Evolutionary conservation across 2,329 filamentous ascomycete species (phyloP), one percentile per base, ranked within the genome.

Genomic region (Stagonosporopsis tanaceti): DNA sequence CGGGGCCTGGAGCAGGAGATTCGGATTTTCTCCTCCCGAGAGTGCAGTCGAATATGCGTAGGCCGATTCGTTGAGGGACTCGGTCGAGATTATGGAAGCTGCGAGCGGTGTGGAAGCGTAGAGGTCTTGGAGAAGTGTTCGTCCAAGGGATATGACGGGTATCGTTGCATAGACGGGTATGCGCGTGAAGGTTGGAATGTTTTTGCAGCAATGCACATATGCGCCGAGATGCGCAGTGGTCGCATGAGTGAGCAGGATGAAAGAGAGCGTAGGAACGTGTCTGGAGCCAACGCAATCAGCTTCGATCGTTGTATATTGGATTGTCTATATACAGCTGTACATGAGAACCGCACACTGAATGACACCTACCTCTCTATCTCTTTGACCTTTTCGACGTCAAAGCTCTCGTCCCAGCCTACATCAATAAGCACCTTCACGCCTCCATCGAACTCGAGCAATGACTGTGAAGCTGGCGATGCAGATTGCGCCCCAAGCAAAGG

Each of bases 161-260:
- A 89, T 88, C 5, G 95, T 99, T 53, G 95, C 95, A 78, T 97
- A 99, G 57, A 97, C 88, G 38, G 95, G 95, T 60, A 99, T 93
- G 71, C 93, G 89, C 9, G 89, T 90, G 78, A 99, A 99, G 44
- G 92, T 84, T 42, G 95, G 93, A 62, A 98, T 90, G 76, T 97
- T 89, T 78, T 97, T 97, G 87, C 95, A 98, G 81, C 93, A 97
- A 77, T 98, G 93, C 40, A 92, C 93, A 76, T 92, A 97, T 57
- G 95, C 95, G 65, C 92, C 94, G 54, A 99, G 85, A 79, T 99
- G 95, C 48, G 92, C 88, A 48, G 92, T 86, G 0, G 94, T 99
- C 61, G 95, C 91, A 76, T 99, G 95, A 1, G 95, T 99, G 65
- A 99, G 85, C 38, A 99, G 90, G 69, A 99, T 89, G 67, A 99